These are phyloP conservation scores for Areca catechu DNA, from an alignment of 176 grass and related monocot species.

Conservation along the genomic window DNA sequence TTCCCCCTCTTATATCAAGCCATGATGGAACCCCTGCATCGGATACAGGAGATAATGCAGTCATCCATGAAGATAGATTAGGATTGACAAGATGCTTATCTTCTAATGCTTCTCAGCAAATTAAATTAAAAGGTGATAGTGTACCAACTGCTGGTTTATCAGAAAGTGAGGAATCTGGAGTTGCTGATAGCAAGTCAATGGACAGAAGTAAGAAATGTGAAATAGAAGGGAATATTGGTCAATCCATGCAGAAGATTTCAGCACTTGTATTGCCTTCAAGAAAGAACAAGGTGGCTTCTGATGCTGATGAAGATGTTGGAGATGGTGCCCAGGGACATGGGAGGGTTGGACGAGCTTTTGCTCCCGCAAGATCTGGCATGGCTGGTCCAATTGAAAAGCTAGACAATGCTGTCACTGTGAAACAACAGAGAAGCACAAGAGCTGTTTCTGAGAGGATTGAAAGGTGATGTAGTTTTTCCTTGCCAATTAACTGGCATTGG, in stretches of 20 bases:
- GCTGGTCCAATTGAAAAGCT: slow-evolving; percentile 57
- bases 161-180: slow-evolving; percentile 46
- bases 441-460: slow-evolving; percentile 67
- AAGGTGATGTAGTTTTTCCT: slow-evolving; percentile 33
- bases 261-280: slow-evolving; percentile 62
- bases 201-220: slow-evolving; percentile 66
- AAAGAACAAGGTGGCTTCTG: slow-evolving; percentile 59
- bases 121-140: slow-evolving; percentile 44
- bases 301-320: slow-evolving; percentile 57
- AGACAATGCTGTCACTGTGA: slow-evolving; percentile 52
- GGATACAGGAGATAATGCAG: slow-evolving; percentile 36
- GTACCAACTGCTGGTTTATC: slow-evolving; percentile 36
- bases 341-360: slow-evolving; percentile 47
- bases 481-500: slow-evolving; percentile 9
- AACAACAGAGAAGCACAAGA: slow-evolving; percentile 68
- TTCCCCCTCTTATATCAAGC: slow-evolving; percentile 39
- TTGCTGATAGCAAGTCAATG: slow-evolving; percentile 65
- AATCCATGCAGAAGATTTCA: slow-evolving; percentile 59
- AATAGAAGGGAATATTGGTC: slow-evolving; percentile 41
- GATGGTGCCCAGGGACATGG: slow-evolving; percentile 55
- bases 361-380: slow-evolving; percentile 37
- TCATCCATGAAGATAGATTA: slow-evolving; percentile 30
- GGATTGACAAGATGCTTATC: slow-evolving; percentile 31
- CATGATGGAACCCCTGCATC: slow-evolving; percentile 35
- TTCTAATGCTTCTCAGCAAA: slow-evolving; percentile 38